phyloP scores from a whole-genome alignment of 306 rosid genomes.

The Pyrus betulifolia region DNA sequence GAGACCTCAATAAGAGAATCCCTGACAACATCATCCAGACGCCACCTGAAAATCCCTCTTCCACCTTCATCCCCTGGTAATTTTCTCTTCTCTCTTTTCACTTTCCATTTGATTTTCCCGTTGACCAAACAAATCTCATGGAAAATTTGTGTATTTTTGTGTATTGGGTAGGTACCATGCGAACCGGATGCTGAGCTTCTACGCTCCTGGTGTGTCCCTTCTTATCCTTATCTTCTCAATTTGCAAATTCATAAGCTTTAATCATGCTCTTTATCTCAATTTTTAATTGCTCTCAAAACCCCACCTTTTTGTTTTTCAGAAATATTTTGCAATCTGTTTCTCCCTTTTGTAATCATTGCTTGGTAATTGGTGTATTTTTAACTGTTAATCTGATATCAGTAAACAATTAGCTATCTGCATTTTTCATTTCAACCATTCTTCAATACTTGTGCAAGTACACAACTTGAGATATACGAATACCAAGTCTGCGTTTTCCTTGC shows the following conservation, averaged over 20 bases:
- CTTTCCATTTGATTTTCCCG: not conserved
- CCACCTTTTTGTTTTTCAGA: not conserved
- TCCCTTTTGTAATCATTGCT: not conserved
- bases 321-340: not conserved
- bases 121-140: not conserved
- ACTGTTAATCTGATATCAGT: not conserved
- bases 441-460: not conserved
- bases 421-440: not conserved
- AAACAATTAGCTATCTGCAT: not conserved
- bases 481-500: not conserved
- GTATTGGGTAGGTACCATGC: conserved; percentile 72
- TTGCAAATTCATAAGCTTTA: not conserved
- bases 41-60: conserved; percentile 17
- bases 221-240: not conserved
- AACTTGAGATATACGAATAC: not conserved
- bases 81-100: not conserved
- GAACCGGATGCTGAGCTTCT: conserved; percentile 94
- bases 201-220: conserved; percentile 69
- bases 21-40: conserved; percentile 70
- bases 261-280: not conserved
- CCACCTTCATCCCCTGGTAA: conserved; percentile 75
- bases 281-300: not conserved
- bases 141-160: not conserved
- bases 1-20: conserved; percentile 83
- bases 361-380: not conserved